These are phyloP conservation scores for Lippia alba DNA, from an alignment of 305 asterid genomes.

Conservation along the genomic window DNA sequence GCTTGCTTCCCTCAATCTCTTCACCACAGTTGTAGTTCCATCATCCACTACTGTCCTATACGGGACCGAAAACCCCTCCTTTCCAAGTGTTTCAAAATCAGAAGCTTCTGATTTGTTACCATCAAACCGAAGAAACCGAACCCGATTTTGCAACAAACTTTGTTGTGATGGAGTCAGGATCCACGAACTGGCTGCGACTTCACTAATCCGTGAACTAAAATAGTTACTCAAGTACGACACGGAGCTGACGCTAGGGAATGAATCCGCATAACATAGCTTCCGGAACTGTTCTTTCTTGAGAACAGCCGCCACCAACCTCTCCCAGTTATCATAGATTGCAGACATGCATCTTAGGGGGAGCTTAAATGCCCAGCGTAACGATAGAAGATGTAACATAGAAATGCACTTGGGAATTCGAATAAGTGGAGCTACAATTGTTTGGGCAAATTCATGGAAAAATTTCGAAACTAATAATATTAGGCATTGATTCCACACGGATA, in stretches of 20 bases:
- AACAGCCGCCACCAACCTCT: slow-evolving; percentile 31
- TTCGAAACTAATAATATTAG: too few species aligned
- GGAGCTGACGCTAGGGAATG: not conserved
- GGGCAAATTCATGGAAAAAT: too few species aligned
- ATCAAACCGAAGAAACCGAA: too few species aligned
- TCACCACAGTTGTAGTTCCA: slow-evolving; percentile 24
- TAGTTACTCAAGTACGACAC: slow-evolving; percentile 3
- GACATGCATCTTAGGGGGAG: slow-evolving; percentile 24
- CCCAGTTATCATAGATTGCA: slow-evolving; percentile 27
- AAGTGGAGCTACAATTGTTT: too few species aligned
- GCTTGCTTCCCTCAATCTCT: slow-evolving; percentile 12
- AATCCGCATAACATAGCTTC: slow-evolving; percentile 29
- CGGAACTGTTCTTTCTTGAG: slow-evolving; percentile 16
- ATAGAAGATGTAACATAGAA: too few species aligned
- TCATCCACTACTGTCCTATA: not conserved
- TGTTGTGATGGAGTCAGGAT: not conserved
- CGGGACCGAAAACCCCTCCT: not conserved
- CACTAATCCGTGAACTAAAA: not conserved
- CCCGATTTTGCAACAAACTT: not conserved
- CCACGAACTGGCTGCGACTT: not conserved
- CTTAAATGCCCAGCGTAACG: not conserved
- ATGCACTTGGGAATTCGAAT: too few species aligned
- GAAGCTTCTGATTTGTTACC: not conserved
- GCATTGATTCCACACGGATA: too few species aligned
- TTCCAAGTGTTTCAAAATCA: not conserved